A percentile compares a stretch with the other conserved stretches of the same genome.
These are phyloP conservation scores for Exophiala aquamarina DNA, from an alignment of 2,329 filamentous ascomycete species.

Conservation along the genomic window DNA sequence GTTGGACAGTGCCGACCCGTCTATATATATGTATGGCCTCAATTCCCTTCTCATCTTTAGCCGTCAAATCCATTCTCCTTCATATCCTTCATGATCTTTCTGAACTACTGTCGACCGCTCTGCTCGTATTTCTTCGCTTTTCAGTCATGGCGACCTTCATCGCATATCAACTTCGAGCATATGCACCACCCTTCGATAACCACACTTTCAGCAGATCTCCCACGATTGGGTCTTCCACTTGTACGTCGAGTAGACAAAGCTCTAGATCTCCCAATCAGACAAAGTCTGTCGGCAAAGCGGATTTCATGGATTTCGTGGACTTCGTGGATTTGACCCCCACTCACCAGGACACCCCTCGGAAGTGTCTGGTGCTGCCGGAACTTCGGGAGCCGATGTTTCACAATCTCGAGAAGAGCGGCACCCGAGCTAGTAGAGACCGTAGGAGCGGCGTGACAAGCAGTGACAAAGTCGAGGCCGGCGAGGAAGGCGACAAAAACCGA, in stretches of 20 bases:
- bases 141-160: slow-evolving; percentile 8
- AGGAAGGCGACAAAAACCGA: neutral
- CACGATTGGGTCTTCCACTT: neutral
- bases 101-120: neutral
- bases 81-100: too few relatives aligned
- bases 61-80: slow-evolving; percentile 5
- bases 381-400: neutral
- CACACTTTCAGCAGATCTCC: slow-evolving; percentile 4
- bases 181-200: neutral
- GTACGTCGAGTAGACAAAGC: neutral
- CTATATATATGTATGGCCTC: slow-evolving; percentile 3
- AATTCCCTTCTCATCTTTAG: neutral
- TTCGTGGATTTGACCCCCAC: neutral
- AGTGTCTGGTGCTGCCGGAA: slow-evolving; percentile 1
- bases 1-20: too few relatives aligned
- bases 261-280: neutral
- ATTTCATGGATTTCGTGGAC: slow-evolving; percentile 1
- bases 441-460: neutral
- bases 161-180: slow-evolving; percentile 5
- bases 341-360: neutral
- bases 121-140: neutral
- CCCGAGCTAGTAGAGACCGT: neutral
- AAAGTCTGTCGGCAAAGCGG: neutral
- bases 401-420: neutral
- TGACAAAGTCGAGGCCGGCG: neutral